These are phyloP conservation scores for Pyricularia sp. DNA, from an alignment of 2,329 filamentous ascomycete species.

Conservation along the genomic window DNA sequence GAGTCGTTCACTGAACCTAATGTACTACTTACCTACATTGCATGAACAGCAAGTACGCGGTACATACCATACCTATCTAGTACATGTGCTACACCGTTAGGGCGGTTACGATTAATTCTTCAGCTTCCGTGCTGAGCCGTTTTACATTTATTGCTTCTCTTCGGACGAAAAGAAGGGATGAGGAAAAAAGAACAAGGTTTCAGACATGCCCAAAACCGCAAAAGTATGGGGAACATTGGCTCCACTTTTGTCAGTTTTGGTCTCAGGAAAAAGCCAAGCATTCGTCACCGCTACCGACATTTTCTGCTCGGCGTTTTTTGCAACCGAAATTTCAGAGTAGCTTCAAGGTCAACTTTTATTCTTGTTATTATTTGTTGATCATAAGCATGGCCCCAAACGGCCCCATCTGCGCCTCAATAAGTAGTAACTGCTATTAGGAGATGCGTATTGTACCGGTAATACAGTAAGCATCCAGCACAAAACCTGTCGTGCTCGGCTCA, in stretches of 20 bases:
- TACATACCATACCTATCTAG: no score
- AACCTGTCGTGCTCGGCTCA: background rate
- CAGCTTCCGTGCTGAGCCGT: background rate
- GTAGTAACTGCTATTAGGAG: no score
- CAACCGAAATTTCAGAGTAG: background rate
- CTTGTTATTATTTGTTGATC: background rate
- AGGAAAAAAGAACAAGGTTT: background rate
- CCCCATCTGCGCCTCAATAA: no score
- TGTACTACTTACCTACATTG: no score
- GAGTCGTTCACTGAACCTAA: no score
- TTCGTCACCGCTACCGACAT: background rate
- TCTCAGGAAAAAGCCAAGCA: background rate
- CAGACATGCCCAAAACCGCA: background rate
- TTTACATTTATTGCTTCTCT: background rate
- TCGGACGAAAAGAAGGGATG: background rate
- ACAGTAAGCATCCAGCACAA: background rate
- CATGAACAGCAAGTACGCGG: no score
- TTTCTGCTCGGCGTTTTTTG: background rate
- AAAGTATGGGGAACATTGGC: background rate
- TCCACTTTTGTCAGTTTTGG: background rate
- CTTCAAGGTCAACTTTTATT: background rate
- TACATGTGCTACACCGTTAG: background rate
- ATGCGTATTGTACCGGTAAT: background rate
- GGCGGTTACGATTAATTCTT: background rate
- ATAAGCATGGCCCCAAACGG: background rate